Base-by-base conservation (phyloP, 306 rosid genomes). In the Hippophae tibetana region DNA sequence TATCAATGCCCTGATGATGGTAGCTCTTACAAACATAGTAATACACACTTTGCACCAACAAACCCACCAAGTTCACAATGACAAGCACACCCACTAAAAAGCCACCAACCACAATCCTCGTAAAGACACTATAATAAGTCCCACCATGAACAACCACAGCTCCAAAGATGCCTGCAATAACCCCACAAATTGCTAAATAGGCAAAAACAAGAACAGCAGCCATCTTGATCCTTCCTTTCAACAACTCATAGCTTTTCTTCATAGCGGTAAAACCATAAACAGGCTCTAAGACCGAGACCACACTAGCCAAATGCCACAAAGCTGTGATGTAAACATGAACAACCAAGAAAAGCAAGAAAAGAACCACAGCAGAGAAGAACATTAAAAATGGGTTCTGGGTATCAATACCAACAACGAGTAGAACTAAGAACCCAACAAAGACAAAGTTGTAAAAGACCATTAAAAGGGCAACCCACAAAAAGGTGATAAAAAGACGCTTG, bases 1-100 rank as follows among this genome's bases (percentile, higher is more conserved):
- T 92, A 68, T 92, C 97, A 64, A 92, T 92, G 27, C 88, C 97
- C 59, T 92, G 97, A 44, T 82, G 95, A 70, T 92, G 99, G 53
- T 69, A 80, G 65, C 99, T 92, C 72, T 92, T 92, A 69, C 97
- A 92, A 4, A 92, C 95, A 63, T 92, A 86, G 78, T 92, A 92
- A 69, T 88, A 86, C 70, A 92, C 97, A 52, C 99, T 92, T 78
- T 92, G 97, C 56, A 80, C 82, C 53, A 92, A 56, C 70, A 92
- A 75, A 12, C 99, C 99, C 42, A 93, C 85, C 68, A 93, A 68
- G 10, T 88, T 88, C 10, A 93, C 97, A 70, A 88, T 78, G 13
- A 92, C 97, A 76, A 92, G 70, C n/a, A 86, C 74, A 5, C 97
- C 90, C 12, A 92, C 95, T 52, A 92, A 63, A 52, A 92, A 79